Conservation (phyloP, 1,284 basidiomycete species). For the Pholiota adiposa region DNA sequence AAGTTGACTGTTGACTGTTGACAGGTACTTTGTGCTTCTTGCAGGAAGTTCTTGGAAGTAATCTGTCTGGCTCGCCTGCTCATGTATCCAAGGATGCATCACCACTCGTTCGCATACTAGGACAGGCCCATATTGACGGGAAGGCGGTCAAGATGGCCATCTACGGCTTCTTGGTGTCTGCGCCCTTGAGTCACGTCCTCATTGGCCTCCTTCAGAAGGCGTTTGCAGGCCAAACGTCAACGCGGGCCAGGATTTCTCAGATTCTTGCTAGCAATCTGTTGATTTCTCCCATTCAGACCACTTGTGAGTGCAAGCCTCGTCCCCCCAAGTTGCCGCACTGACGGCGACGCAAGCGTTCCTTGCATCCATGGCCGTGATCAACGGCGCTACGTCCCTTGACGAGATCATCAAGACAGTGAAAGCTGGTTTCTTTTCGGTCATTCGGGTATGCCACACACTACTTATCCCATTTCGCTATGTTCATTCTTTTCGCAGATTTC, state of each 20-base stretch:
- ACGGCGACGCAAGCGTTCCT: conserved; percentile 54
- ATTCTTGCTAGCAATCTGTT: conserved; percentile 82
- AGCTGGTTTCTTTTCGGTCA: conserved; percentile 75
- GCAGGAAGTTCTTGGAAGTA: conserved; percentile 81
- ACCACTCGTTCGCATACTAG: conserved; percentile 53
- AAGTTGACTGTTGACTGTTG: no score
- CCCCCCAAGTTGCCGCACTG: neutral
- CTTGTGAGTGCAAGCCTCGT: conserved; percentile 48
- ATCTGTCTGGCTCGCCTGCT: conserved; percentile 62
- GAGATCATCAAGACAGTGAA: conserved; percentile 76
- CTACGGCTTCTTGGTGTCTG: conserved; percentile 87
- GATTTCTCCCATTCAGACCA: conserved; percentile 77
- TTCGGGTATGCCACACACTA: conserved; percentile 55
- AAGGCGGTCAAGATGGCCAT: conserved; percentile 82
- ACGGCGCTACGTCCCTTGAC: conserved; percentile 72
- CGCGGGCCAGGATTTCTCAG: conserved; percentile 71
- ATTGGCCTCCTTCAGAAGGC: conserved; percentile 73
- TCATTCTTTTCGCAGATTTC: conserved; percentile 49
- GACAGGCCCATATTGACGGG: conserved; percentile 58
- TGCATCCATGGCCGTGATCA: conserved; percentile 83
- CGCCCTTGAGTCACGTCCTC: conserved; percentile 80
- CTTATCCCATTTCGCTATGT: neutral
- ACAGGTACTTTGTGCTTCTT: conserved; percentile 72
- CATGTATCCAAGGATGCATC: conserved; percentile 60
- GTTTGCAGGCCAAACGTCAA: conserved; percentile 78